A percentile compares a stretch with the other conserved stretches of the same genome.
Evolutionary conservation across 2,329 filamentous ascomycete genomes (phyloP).

Genomic region (Bretziella fagacearum): DNA sequence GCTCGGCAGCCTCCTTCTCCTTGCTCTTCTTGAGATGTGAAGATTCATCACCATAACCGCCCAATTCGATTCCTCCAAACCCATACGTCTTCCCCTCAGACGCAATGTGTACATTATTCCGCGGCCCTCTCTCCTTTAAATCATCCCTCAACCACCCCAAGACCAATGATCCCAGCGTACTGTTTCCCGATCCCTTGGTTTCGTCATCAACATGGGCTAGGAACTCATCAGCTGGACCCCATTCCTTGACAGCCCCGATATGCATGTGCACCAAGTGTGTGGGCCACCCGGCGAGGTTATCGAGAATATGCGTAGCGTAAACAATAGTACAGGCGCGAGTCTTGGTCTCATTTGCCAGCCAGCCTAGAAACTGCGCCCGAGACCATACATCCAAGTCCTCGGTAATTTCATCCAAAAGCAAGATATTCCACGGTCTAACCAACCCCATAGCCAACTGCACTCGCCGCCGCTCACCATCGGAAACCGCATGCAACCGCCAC

Average conservation of each 20-base stretch:
- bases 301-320: conserved; percentile 93
- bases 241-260: conserved; percentile 72
- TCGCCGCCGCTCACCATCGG: conserved; percentile 74
- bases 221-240: conserved; percentile 58
- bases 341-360: conserved; percentile 77
- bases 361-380: conserved; percentile 68
- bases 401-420: conserved; percentile 90
- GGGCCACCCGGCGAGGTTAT: conserved; percentile 88
- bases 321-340: conserved; percentile 72
- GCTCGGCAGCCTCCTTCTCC: neutral
- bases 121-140: conserved; percentile 58
- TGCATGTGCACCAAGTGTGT: conserved; percentile 95
- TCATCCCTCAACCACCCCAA: conserved; percentile 75
- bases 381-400: conserved; percentile 85
- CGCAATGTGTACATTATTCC: conserved; percentile 38
- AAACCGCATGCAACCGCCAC: conserved; percentile 95
- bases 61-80: conserved; percentile 33
- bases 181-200: conserved; percentile 45
- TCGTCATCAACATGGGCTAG: conserved; percentile 32
- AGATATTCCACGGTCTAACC: conserved; percentile 73
- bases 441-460: conserved; percentile 96
- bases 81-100: conserved; percentile 49
- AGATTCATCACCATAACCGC: conserved; percentile 40
- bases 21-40: conserved; percentile 16
- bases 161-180: conserved; percentile 70